Conservation (phyloP, 768 basidiomycete species). For the Scleroderma citrinum region DNA sequence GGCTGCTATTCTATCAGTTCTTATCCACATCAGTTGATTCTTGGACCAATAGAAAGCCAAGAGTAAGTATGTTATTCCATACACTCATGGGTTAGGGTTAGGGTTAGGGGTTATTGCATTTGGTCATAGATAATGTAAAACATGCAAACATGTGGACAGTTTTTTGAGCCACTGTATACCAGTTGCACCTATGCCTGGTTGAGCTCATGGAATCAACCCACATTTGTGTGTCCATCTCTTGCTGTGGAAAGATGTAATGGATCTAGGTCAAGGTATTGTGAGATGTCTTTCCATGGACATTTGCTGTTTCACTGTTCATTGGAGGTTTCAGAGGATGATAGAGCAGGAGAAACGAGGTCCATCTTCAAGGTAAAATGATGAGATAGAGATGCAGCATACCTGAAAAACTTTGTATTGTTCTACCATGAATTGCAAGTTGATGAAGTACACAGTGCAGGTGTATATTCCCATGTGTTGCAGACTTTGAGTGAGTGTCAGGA, state of each 20-base stretch:
- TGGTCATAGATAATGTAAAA: too few relatives aligned
- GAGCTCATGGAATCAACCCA: slow-evolving; percentile 86
- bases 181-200: slow-evolving; percentile 94
- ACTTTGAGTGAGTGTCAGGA: slow-evolving; percentile 82
- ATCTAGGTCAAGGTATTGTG: slow-evolving; percentile 95
- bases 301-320: slow-evolving; percentile 65
- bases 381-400: slow-evolving; percentile 34
- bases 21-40: too few relatives aligned
- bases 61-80: too few relatives aligned
- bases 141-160: too few relatives aligned
- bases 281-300: slow-evolving; percentile 72
- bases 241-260: slow-evolving; percentile 73
- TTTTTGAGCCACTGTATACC: too few relatives aligned
- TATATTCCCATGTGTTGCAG: slow-evolving; percentile 73
- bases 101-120: too few relatives aligned
- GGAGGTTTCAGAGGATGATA: slow-evolving; percentile 24
- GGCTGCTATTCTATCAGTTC: too few relatives aligned
- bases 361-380: slow-evolving; percentile 52
- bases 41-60: too few relatives aligned
- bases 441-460: slow-evolving; percentile 84
- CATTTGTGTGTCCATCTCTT: slow-evolving; percentile 47
- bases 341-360: slow-evolving; percentile 72
- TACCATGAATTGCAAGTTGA: slow-evolving; percentile 99
- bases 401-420: slow-evolving; percentile 98
- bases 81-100: too few relatives aligned